A percentile compares a stretch with the other conserved stretches of the same genome.
Conservation (phyloP, 495 filamentous ascomycete species). For the Darksidea phi region DNA sequence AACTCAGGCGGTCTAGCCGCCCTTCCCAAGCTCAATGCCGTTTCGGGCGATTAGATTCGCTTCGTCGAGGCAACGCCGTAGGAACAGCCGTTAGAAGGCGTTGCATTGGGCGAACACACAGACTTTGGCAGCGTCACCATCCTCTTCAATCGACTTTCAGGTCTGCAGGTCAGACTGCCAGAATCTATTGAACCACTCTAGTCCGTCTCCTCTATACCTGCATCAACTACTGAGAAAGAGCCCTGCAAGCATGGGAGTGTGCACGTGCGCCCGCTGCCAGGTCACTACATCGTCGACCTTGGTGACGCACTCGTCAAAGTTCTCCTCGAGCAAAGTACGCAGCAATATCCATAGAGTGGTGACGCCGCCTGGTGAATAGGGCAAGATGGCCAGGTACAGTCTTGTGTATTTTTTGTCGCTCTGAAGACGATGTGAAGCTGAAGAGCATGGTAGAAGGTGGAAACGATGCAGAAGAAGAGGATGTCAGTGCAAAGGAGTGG, state of each 20-base stretch:
- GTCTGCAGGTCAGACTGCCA: slow-evolving; percentile 57
- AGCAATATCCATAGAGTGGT: slow-evolving; percentile 65
- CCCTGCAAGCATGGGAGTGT: slow-evolving; percentile 52
- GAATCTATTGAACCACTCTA: slow-evolving; percentile 3
- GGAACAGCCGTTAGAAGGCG: slow-evolving; percentile 44
- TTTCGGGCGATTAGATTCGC: slow-evolving; percentile 60
- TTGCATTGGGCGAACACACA: slow-evolving; percentile 53
- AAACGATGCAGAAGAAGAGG: slow-evolving; percentile 41
- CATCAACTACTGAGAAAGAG: background rate
- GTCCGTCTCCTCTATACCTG: background rate
- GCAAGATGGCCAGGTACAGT: slow-evolving; percentile 53
- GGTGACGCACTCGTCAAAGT: slow-evolving; percentile 65
- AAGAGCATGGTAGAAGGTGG: slow-evolving; percentile 48
- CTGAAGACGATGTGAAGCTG: slow-evolving; percentile 57
- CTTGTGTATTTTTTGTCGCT: slow-evolving; percentile 63
- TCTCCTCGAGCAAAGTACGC: slow-evolving; percentile 59
- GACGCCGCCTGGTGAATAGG: slow-evolving; percentile 56
- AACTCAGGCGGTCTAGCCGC: slow-evolving; percentile 43
- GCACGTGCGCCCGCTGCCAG: slow-evolving; percentile 59
- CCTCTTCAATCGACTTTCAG: slow-evolving; percentile 61
- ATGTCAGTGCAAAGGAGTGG: slow-evolving; percentile 52
- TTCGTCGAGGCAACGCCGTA: slow-evolving; percentile 53
- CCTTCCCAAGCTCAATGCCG: slow-evolving; percentile 51
- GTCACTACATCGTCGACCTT: slow-evolving; percentile 62
- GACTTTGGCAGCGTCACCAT: slow-evolving; percentile 58